Evolutionary conservation across 225 moss, liverwort and hornwort genomes (phyloP).

Genomic region (Lunularia cruciata): DNA sequence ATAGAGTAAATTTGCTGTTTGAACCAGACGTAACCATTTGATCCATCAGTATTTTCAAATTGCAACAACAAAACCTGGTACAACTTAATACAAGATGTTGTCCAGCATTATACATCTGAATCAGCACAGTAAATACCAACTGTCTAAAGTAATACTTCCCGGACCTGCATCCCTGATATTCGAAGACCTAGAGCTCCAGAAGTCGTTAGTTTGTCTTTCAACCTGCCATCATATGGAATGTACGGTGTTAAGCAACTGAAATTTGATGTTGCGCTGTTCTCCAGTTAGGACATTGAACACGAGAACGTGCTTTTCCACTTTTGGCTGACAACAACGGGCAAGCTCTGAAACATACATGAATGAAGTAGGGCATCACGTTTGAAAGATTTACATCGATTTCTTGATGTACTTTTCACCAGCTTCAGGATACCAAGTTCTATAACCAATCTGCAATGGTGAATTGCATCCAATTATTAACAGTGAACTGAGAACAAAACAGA

Average conservation of each 20-base stretch:
- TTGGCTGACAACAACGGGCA: not conserved
- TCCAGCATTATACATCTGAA: too few relatives aligned
- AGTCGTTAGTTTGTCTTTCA: constrained; percentile 70
- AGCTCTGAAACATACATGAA: not conserved
- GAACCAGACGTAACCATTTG: too few relatives aligned
- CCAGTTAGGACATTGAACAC: not conserved
- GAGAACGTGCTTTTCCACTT: too few relatives aligned
- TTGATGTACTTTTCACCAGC: constrained; percentile 63
- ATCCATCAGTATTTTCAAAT: too few relatives aligned
- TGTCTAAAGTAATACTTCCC: not conserved
- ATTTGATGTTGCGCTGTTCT: not conserved
- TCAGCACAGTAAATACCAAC: too few relatives aligned
- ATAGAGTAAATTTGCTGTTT: too few relatives aligned
- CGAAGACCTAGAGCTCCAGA: constrained; percentile 83
- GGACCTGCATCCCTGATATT: constrained; percentile 91
- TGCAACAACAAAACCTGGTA: too few relatives aligned
- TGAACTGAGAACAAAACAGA: not conserved
- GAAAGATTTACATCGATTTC: constrained; percentile 67
- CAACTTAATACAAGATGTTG: too few relatives aligned
- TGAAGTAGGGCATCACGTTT: not conserved
- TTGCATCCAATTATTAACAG: constrained; percentile 1
- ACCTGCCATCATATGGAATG: constrained; percentile 39
- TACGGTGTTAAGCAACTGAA: constrained; percentile 1
- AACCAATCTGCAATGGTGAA: constrained; percentile 68
- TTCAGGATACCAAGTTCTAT: constrained; percentile 82